Evolutionary conservation across 225 moss, liverwort and hornwort species (phyloP).

Genomic region (Bryoerythrophyllum caledonicum): DNA sequence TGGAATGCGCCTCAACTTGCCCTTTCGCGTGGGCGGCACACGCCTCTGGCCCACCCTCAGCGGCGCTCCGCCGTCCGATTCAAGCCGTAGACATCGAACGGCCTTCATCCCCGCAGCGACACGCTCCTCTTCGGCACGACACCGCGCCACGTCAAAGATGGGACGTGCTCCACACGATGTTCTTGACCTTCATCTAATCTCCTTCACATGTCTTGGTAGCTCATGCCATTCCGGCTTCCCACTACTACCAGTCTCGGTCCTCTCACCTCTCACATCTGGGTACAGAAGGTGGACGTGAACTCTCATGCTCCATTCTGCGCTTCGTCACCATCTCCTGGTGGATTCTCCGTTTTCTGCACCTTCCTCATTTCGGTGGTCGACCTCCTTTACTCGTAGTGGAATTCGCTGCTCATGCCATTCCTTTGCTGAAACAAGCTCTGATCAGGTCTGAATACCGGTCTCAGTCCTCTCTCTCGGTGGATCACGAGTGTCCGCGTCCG

Average conservation of each 20-base stretch:
- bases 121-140: background rate
- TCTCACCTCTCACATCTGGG: too few relatives aligned
- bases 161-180: constrained; percentile 33
- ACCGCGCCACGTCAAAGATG: constrained; percentile 25
- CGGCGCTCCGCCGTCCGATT: rapidly evolving
- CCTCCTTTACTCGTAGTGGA: too few relatives aligned
- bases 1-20: background rate
- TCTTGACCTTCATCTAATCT: background rate
- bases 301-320: too few relatives aligned
- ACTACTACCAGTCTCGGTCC: too few relatives aligned
- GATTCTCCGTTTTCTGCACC: background rate
- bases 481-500: background rate
- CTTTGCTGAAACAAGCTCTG: too few relatives aligned
- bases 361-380: background rate
- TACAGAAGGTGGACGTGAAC: too few relatives aligned
- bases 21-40: constrained; percentile 32
- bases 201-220: too few relatives aligned
- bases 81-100: rapidly evolving
- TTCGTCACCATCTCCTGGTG: too few relatives aligned
- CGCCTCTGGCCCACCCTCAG: background rate
- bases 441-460: too few relatives aligned
- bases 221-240: too few relatives aligned
- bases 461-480: background rate
- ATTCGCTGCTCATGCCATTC: too few relatives aligned
- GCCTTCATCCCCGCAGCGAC: rapidly evolving